Base-by-base conservation (phyloP, 2,329 filamentous ascomycete genomes). In the Pseudogymnoascus sp. region DNA sequence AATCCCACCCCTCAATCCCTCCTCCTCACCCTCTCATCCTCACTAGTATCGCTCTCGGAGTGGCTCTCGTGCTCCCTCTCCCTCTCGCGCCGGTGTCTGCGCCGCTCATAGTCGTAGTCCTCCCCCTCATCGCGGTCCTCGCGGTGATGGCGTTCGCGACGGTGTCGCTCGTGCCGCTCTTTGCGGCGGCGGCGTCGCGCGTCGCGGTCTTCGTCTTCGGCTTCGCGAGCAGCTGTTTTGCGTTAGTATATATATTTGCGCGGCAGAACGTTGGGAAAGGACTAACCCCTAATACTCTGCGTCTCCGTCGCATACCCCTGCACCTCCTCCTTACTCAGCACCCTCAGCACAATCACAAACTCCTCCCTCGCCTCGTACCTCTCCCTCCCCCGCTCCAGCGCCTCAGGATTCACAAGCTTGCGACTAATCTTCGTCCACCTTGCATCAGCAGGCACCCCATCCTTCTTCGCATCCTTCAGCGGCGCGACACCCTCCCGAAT, bases 361-460 rank as follows among this genome's bases (percentile, higher is more conserved):
- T 96, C 92, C 65, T 92, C 85, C n/a, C 92, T 85, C 70, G 96
- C 90, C 75, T 97, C 93, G 68, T 89, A 97, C 31, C 93, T 83
- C 77, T 97, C 93, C 70, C 95, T 90, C n/a, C 90, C 89, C 65
- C 90, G 83, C 64, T 90, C 89, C 56, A 97, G 78, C 0, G 93
- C 92, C 69, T 93, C 89, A 0, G 93, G 92, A 69, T 96, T 97
- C 70, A 97, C 93, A 63, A 96, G 83, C 68, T 88, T 87, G 63
- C 93, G 86, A 72, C 89, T 90, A 72, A 97, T 93, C 78, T 95
- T 96, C 56, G 93, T 97, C 93, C 93, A 97, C 62, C 91, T 85
- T 35, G 93, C 93, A 64, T 89, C 90, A 0, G 87, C 77, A 0
- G 89, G 89, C 33, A 91, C 90, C 40, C 90, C 88, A 66, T 88